Evolutionary conservation across 495 filamentous ascomycete genomes (phyloP), one percentile per base, ranked within the genome.

Genomic region (Cryomyces antarcticus): DNA sequence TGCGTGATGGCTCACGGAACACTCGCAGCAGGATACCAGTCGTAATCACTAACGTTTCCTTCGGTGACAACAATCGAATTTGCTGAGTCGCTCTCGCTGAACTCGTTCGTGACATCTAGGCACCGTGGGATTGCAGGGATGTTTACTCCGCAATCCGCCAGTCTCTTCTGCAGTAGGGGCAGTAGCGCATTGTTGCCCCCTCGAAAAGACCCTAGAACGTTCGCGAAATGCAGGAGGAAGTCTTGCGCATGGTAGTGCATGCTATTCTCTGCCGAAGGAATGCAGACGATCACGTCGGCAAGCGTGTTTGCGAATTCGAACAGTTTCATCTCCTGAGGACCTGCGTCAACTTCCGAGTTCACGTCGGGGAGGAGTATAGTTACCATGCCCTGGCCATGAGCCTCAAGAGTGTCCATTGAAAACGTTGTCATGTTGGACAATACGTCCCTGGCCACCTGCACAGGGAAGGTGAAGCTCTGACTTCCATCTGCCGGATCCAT

Each of bases 241-340:
- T 51, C 48, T 41, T 43, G 37, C 13, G 45, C 44, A 4, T 43
- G 42, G n/a, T 41, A 30, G 3, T 37, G 31, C 28, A 51, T 44
- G 5, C 33, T 13, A 7, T 39, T 4, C 24, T 43, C 46, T 2
- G 41, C 17, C 3, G 35, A 29, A 4, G 48, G 48, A 5, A 46
- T 40, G 31, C 48, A 51, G n/a, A 53, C 58, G 9, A 69, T 53
- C 3, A 60, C 56, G 44, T 69, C 66, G 0, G 61, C 60, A 28
- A 69, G 60, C 6, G 63, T 60, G 45, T 53, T 65, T 7, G 64
- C 64, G 38, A 67, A 61, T 30, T 67, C 64, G 41, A 62, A 63
- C 7, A 67, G 49, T 48, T 69, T 69, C 38, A 64, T 52, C 47
- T 66, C 63, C 55, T 66, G 41, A 6, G 43, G 9, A 13, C 41